These are phyloP conservation scores for Atalantia buxifolia DNA, from an alignment of 345 rosid genomes.

Conservation along the genomic window DNA sequence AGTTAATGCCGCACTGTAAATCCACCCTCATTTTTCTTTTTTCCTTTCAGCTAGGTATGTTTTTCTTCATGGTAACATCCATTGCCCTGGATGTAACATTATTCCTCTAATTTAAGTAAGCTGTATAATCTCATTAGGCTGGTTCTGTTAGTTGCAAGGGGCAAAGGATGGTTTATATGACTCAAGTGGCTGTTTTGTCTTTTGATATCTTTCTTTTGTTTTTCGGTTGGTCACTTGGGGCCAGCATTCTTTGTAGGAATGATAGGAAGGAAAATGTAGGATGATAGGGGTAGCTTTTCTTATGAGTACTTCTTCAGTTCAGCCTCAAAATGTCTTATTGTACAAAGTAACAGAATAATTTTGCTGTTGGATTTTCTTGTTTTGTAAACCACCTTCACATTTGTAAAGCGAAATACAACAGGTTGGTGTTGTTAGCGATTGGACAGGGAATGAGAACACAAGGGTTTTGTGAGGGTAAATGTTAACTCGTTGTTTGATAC, in stretches of 20 bases:
- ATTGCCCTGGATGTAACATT: constrained; percentile 27
- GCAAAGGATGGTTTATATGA: constrained; percentile 11
- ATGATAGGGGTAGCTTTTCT: constrained; percentile 13
- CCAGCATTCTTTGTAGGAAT: constrained; percentile 20
- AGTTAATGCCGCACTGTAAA: constrained; percentile 23
- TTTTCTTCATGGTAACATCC: constrained; percentile 14
- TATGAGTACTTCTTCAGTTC: constrained; percentile 2
- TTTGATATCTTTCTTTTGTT: not conserved
- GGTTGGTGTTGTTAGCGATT: not conserved
- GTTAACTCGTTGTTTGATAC: too few species aligned
- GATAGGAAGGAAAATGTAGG: constrained; percentile 18
- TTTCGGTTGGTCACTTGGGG: constrained; percentile 4
- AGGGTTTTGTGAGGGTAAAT: too few species aligned
- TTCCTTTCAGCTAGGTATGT: not conserved
- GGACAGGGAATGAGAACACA: not conserved
- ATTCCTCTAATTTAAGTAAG: constrained; percentile 14
- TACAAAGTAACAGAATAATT: constrained; percentile 20
- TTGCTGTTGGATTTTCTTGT: not conserved
- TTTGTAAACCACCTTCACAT: not conserved
- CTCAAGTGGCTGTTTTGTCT: not conserved
- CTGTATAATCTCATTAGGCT: constrained; percentile 31
- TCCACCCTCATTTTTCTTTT: constrained; percentile 11
- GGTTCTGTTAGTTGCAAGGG: constrained; percentile 21
- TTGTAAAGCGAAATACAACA: not conserved
- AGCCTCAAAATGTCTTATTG: constrained; percentile 18